Base-by-base conservation (phyloP, 352 stramenopile species). In the Globisporangium lucens region DNA sequence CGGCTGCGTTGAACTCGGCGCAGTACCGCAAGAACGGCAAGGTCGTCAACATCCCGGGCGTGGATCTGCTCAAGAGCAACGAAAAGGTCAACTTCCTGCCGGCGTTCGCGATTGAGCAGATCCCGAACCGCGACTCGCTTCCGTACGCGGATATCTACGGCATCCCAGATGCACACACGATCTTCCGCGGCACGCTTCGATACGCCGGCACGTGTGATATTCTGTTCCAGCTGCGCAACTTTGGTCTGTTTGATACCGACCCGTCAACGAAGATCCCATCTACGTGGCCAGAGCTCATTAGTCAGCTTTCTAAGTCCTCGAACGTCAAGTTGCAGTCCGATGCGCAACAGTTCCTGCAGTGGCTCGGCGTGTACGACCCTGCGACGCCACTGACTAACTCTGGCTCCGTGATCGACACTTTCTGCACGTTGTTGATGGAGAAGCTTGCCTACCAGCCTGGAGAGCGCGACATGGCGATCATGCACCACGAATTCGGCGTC, bases 381-480 rank as follows among this genome's bases (percentile, higher is more conserved):
- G 71, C 70, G 12, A 91, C 82, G 12, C 76, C 77, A 15, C 63
- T 93, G n/a, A 73, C 78, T 12, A 84, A 80, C 66, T 75, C 79
- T 1, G 69, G 77, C 20, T 87, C 83, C 2, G 63, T 91, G 35
- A 83, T 97, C 58, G 91, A 97, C 58, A 89, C 87, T 20, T 95
- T 97, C 69, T 96, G 87, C 59, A 68, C 74, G 8, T 58, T 98
- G 8, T 73, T 98, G 52, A 89, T 98, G 67, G 76, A 95, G 22
- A 95, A 97, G 72, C 79, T 98, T 9, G 78, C 85, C 22, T 98
- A 97, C 75, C 77, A 89, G 62, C 85, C 89, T 10, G 81, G 82
- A 53, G 96, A 99, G 75, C 89, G 91, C n/a, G 96, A 99, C 65
- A 98, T 98, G 94, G 92, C 95, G 41, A 88, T 97, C 72, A 97